Evolutionary conservation across 2,329 filamentous ascomycete genomes (phyloP).

Genomic region (Sclerotinia glacialis): DNA sequence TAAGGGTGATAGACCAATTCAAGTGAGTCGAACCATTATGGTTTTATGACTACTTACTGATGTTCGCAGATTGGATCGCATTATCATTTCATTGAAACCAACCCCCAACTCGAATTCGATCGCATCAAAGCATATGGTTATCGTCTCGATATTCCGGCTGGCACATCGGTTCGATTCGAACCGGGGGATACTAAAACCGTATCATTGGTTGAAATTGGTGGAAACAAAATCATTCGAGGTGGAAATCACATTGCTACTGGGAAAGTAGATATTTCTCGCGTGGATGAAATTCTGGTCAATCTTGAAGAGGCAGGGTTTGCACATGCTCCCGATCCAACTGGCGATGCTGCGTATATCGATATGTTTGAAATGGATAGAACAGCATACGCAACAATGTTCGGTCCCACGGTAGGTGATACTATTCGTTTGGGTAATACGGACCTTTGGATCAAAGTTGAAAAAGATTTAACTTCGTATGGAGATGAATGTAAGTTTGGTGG

Average conservation of each 20-base stretch:
- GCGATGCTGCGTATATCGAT: constrained; percentile 53
- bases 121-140: constrained; percentile 78
- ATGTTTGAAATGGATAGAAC: constrained; percentile 70
- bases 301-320: constrained; percentile 74
- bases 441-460: constrained; percentile 87
- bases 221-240: constrained; percentile 74
- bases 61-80: constrained; percentile 70
- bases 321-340: constrained; percentile 65
- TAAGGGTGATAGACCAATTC: constrained; percentile 83
- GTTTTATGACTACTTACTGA: constrained; percentile 19
- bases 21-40: constrained; percentile 51
- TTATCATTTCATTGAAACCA: constrained; percentile 96
- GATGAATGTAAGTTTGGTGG: constrained; percentile 96
- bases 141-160: constrained; percentile 83
- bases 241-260: constrained; percentile 80
- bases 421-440: constrained; percentile 80
- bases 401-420: constrained; percentile 84
- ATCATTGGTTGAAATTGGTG: constrained; percentile 82
- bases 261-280: constrained; percentile 60
- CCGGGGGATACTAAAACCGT: constrained; percentile 91
- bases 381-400: constrained; percentile 85
- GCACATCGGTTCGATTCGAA: constrained; percentile 90
- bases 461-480: constrained; percentile 78
- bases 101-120: constrained; percentile 86
- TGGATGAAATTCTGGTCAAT: constrained; percentile 62